Evolutionary conservation across 108 stramenopile genomes (phyloP), one percentile per base, ranked within the genome.

Genomic region (Nitzschia inconspicua): DNA sequence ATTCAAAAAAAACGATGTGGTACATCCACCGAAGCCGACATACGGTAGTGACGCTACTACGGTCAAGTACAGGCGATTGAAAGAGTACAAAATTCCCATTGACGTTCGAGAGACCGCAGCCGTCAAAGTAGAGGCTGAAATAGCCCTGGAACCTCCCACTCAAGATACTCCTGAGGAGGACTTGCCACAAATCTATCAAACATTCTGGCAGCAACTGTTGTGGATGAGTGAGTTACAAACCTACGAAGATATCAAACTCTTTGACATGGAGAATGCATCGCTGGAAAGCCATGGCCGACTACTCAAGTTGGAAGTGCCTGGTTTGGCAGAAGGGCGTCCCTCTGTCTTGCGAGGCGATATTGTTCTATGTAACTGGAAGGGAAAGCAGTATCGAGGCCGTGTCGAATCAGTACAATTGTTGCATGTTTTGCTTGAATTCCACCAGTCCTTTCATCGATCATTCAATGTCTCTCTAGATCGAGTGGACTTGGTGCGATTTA

Each of bases 281-380:
- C 22, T 87, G 13, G 1, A 54, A 9, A 54, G 52, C 43, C 34
- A 67, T 39, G 77, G 74, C 20, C 3, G 46, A 6, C 49, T 34
- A 25, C 76, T 72, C 63, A 42, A 49, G 25, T 16, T 87, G 28
- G 28, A 30, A 0, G 75, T 81, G 11, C 68, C 77, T 9, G 82
- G 86, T 20, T 23, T 87, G 36, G 86, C 82, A 8, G 80, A 87
- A 54, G 63, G 63, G 28, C 63, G 82, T 10, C 86, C 82, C 7
- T 78, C 77, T 31, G 80, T 87, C 0, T 49, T 87, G 20, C 63
- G 65, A 9, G 82, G 86, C 14, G 82, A 87, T 61, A 66, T 69
- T 9, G 66, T 87, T 9, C 7, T 60, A 20, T 53, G 77, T 11
- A 32, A 13, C 11, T 73, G 61, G 26, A 66, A 63, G n/a, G 26